Evolutionary conservation across 768 basidiomycete species (phyloP).

Genomic region (Mycena leptocephala): DNA sequence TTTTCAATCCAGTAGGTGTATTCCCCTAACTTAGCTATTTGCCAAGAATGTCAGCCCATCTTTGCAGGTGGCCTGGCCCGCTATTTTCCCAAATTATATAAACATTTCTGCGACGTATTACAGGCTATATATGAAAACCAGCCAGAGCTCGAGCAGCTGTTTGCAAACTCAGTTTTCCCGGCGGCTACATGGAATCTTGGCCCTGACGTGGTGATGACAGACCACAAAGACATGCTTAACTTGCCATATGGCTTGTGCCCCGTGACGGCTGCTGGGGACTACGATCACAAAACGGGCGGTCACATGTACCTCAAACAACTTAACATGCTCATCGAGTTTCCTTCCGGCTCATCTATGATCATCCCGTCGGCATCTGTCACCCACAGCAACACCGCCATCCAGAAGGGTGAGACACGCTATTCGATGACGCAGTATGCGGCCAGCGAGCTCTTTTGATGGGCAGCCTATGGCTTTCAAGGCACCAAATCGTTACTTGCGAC

Average conservation of each 20-base stretch:
- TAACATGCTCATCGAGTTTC: slow-evolving; percentile 38
- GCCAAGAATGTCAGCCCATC: neutral
- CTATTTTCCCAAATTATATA: neutral
- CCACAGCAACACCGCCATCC: slow-evolving; percentile 33
- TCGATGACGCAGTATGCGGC: slow-evolving; percentile 42
- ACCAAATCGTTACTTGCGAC: neutral
- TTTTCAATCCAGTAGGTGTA: neutral
- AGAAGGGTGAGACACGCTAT: slow-evolving; percentile 29
- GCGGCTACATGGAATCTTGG: neutral
- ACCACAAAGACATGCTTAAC: slow-evolving; percentile 15
- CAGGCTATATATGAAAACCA: neutral
- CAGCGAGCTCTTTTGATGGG: neutral
- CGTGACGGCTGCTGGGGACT: neutral
- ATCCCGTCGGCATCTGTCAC: neutral
- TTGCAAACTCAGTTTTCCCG: neutral
- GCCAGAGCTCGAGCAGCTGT: neutral
- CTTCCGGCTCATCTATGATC: neutral
- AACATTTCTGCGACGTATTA: neutral
- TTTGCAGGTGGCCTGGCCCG: neutral
- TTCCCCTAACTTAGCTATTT: neutral
- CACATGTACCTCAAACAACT: slow-evolving; percentile 23
- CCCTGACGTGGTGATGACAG: neutral
- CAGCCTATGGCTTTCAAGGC: neutral
- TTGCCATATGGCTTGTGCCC: slow-evolving; percentile 19
- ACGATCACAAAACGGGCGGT: slow-evolving; percentile 15